These are phyloP conservation scores for Alternaria arbusti DNA, from an alignment of 2,329 filamentous ascomycete species.

Conservation along the genomic window DNA sequence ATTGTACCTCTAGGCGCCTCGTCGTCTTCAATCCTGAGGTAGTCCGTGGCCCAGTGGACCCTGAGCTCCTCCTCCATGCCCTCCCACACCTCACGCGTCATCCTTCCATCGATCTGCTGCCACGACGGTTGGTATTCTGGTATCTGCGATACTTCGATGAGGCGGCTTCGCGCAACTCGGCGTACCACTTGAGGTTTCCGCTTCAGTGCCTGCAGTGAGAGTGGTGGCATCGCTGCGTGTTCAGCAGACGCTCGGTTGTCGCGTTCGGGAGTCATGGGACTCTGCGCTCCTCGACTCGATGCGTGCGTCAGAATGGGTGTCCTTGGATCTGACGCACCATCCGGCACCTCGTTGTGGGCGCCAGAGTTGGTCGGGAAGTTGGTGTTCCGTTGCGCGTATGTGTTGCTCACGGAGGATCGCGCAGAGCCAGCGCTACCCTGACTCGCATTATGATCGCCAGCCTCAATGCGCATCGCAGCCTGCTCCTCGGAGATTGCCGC, in stretches of 20 bases:
- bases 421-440: not conserved
- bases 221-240: too few relatives aligned
- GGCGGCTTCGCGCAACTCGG: not conserved
- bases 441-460: not conserved
- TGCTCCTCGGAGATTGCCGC: conserved; percentile 13
- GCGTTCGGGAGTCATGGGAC: not conserved
- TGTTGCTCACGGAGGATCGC: not conserved
- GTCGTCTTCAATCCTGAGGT: not conserved
- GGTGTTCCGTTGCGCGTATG: not conserved
- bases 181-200: not conserved
- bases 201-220: not conserved
- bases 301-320: too few relatives aligned
- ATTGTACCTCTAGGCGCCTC: not conserved
- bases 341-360: not conserved
- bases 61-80: not conserved
- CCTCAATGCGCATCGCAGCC: not conserved
- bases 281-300: not conserved
- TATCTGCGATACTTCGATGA: not conserved
- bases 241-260: not conserved
- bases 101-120: not conserved
- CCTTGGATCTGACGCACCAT: not conserved
- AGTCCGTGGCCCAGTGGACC: not conserved
- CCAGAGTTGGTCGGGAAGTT: rapidly evolving
- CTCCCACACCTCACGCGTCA: not conserved
- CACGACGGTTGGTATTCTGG: not conserved